Percentiles rank a stretch among this genome's conserved stretches.
Conservation (phyloP, 192 early-diverging fungal genomes). For the Linnemannia hyalina region DNA sequence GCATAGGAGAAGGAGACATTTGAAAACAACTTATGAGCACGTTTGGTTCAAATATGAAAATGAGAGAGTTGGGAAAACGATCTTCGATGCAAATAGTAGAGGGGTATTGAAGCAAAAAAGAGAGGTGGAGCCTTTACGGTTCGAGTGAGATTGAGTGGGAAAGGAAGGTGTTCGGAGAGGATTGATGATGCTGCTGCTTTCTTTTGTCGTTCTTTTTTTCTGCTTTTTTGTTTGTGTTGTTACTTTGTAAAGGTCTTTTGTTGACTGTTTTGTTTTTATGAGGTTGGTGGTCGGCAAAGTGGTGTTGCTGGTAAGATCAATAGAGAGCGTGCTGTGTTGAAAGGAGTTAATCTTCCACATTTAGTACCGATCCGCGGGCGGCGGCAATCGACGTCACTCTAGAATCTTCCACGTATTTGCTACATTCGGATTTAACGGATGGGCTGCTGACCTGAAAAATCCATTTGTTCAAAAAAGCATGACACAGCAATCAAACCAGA, state of each 20-base stretch:
- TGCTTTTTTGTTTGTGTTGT: not conserved
- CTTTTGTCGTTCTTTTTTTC: not conserved
- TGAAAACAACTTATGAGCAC: constrained; percentile 52
- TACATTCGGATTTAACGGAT: too few relatives aligned
- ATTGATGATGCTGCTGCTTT: not conserved
- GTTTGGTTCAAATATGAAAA: constrained; percentile 2
- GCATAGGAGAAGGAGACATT: constrained; percentile 56
- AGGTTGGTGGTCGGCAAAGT: not conserved
- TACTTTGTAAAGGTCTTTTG: not conserved
- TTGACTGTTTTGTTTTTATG: not conserved
- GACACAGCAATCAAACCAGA: too few relatives aligned
- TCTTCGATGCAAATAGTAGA: not conserved
- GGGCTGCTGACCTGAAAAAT: too few relatives aligned
- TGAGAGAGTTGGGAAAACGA: not conserved
- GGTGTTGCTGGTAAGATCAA: not conserved
- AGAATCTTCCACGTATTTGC: too few relatives aligned
- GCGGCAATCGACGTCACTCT: too few relatives aligned
- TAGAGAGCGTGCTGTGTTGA: too few relatives aligned
- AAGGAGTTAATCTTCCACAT: too few relatives aligned
- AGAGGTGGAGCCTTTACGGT: constrained; percentile 2
- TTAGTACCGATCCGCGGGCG: too few relatives aligned
- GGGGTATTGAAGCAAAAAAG: not conserved
- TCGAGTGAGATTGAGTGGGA: not conserved
- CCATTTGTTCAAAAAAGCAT: too few relatives aligned
- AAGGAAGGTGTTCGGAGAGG: not conserved